Evolutionary conservation across 2,329 filamentous ascomycete species (phyloP).

Genomic region (Venturia oleaginea): DNA sequence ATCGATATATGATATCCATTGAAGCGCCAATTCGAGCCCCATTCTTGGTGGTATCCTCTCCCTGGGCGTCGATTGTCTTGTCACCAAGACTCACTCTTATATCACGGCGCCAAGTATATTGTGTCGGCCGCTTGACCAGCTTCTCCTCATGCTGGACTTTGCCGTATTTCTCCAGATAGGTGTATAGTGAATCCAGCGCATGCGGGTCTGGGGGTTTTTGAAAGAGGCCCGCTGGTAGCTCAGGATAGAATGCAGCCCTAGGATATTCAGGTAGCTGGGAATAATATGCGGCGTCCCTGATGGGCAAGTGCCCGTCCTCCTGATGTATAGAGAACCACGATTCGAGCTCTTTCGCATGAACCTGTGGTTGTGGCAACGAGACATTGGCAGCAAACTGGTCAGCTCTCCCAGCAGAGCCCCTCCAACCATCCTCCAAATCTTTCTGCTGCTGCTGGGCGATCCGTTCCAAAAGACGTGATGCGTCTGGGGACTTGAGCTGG

Average conservation of each 20-base stretch:
- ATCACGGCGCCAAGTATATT: background rate
- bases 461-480: background rate
- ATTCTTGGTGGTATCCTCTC: slow-evolving; percentile 4
- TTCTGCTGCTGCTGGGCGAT: background rate
- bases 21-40: slow-evolving; percentile 2
- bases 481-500: background rate
- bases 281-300: background rate
- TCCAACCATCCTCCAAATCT: background rate
- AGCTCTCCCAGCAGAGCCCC: background rate
- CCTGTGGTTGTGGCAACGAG: background rate
- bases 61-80: background rate
- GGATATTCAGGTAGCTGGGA: background rate
- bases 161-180: background rate
- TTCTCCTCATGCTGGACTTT: background rate
- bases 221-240: background rate
- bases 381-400: background rate
- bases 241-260: background rate
- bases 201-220: background rate
- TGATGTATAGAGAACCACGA: slow-evolving; percentile 2
- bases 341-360: background rate
- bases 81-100: background rate
- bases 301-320: background rate
- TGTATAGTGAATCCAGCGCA: background rate
- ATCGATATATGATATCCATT: slow-evolving; percentile 3
- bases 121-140: background rate